Conservation (phyloP, 768 basidiomycete genomes). For the Crepidotus variabilis region DNA sequence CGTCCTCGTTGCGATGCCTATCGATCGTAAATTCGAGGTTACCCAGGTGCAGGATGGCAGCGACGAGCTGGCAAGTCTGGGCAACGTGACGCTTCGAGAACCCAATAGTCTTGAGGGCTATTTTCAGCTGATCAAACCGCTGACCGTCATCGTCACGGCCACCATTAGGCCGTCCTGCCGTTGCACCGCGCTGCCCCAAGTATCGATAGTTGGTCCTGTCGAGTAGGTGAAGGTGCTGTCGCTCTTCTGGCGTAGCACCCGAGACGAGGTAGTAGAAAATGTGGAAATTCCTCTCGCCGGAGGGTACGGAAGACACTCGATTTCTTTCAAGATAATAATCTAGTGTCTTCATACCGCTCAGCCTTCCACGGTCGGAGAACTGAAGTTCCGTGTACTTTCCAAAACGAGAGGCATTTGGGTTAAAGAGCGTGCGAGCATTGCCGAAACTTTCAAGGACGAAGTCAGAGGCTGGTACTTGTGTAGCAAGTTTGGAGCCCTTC, state of each 20-base stretch:
- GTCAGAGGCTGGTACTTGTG: slow-evolving; percentile 88
- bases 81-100: slow-evolving; percentile 94
- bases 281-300: slow-evolving; percentile 95
- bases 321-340: slow-evolving; percentile 95
- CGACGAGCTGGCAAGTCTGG: slow-evolving; percentile 91
- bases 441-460: slow-evolving; percentile 96
- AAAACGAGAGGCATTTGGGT: slow-evolving; percentile 93
- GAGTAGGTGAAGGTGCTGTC: slow-evolving; percentile 79
- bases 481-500: slow-evolving; percentile 86
- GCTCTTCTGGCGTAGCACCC: slow-evolving; percentile 85
- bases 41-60: slow-evolving; percentile 94
- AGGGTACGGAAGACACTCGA: slow-evolving; percentile 82
- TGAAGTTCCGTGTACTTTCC: slow-evolving; percentile 98
- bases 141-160: slow-evolving; percentile 77
- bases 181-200: slow-evolving; percentile 64
- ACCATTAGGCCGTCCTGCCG: slow-evolving; percentile 35
- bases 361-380: slow-evolving; percentile 87
- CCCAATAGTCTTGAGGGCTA: slow-evolving; percentile 90
- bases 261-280: slow-evolving; percentile 97
- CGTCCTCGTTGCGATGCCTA: slow-evolving; percentile 81
- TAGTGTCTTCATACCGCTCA: slow-evolving; percentile 89
- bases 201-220: slow-evolving; percentile 85
- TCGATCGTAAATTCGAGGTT: slow-evolving; percentile 92
- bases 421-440: slow-evolving; percentile 86
- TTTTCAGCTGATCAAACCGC: slow-evolving; percentile 91